Evolutionary conservation across 352 stramenopile species (phyloP).

Genomic region (Elongisporangium undulatum): DNA sequence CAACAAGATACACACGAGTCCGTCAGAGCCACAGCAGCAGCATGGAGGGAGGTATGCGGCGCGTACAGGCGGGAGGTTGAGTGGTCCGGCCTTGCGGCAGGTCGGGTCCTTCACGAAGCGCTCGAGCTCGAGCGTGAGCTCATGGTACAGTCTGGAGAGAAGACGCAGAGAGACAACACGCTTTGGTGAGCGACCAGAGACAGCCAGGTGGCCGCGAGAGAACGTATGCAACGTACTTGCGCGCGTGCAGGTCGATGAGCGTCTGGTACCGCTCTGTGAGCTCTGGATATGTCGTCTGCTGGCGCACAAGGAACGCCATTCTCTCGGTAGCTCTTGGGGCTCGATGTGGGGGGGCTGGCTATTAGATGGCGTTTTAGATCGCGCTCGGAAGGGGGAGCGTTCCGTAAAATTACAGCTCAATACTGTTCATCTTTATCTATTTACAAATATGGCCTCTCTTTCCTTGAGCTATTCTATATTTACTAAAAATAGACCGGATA

Average conservation of each 20-base stretch:
- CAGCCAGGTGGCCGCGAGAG: not conserved
- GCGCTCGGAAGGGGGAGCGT: not conserved
- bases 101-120: slow-evolving; percentile 87
- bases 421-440: not conserved
- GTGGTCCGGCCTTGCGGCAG: slow-evolving; percentile 42
- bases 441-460: not conserved
- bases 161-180: not conserved
- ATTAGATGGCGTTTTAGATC: not conserved
- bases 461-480: not conserved
- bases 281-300: slow-evolving; percentile 89
- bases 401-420: not conserved
- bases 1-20: not conserved
- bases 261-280: slow-evolving; percentile 90
- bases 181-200: slow-evolving; percentile 1
- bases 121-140: slow-evolving; percentile 93
- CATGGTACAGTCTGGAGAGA: slow-evolving; percentile 94
- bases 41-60: too few species aligned
- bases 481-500: not conserved
- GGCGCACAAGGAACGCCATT: slow-evolving; percentile 86
- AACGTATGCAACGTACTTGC: slow-evolving; percentile 58
- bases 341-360: not conserved
- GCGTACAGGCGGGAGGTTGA: slow-evolving; percentile 42
- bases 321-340: not conserved
- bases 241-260: slow-evolving; percentile 87
- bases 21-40: not conserved